phyloP scores from a whole-genome alignment of 768 basidiomycete species.

The Serendipita vermifera region DNA sequence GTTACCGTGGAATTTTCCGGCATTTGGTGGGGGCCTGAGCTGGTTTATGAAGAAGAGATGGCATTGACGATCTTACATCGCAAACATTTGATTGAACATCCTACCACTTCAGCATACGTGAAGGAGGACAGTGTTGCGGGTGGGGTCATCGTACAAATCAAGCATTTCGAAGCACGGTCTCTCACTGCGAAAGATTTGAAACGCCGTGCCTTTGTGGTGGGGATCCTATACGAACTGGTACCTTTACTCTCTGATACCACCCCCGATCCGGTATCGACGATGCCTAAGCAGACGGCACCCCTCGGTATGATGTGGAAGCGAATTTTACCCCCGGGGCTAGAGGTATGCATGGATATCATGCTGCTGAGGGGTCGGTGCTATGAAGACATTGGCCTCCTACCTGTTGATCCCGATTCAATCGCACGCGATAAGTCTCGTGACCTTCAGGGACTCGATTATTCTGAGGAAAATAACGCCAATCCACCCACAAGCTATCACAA shows the following conservation, averaged over 20 bases:
- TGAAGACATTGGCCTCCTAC: no score
- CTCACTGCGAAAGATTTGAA: no score
- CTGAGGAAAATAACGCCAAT: no score
- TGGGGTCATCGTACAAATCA: background rate
- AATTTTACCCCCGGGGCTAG: background rate
- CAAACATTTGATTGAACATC: background rate
- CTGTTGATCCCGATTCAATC: no score
- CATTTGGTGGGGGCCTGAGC: slow-evolving; percentile 9
- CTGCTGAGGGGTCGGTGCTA: background rate
- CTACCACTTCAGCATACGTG: background rate
- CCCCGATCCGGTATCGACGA: background rate
- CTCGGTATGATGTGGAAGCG: background rate
- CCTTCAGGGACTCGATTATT: no score
- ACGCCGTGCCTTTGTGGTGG: background rate
- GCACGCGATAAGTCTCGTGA: no score
- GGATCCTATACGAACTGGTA: background rate
- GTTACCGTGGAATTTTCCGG: background rate
- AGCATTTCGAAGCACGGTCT: background rate
- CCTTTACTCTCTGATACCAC: background rate
- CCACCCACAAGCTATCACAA: no score
- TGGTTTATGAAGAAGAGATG: slow-evolving; percentile 1
- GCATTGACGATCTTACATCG: background rate
- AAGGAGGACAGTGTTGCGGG: background rate
- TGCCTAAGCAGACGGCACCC: background rate
- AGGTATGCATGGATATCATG: background rate